Evolutionary conservation across 495 filamentous ascomycete species (phyloP), one percentile per base, ranked within the genome.

Genomic region (Penicillium ucsense): DNA sequence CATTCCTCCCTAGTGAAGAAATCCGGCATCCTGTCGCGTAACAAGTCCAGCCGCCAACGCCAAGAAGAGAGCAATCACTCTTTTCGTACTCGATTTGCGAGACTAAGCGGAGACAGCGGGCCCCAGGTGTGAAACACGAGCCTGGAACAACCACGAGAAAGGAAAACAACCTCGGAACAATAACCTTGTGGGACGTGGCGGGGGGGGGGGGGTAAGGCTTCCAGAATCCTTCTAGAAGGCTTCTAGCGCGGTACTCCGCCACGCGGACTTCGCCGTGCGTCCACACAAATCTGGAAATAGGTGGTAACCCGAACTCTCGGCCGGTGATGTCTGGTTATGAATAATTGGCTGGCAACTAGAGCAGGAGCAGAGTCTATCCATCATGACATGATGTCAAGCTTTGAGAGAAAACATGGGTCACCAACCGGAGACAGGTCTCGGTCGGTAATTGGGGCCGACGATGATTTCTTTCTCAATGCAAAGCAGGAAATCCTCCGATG

Each of bases 161-260:
- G 31, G 40, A 47, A 38, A 8, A 38, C 3, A 48, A 31, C 5
- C 59, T 63, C 57, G 55, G 63, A 60, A 60, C 20, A 20, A 20
- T 20, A 20, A 20, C 20, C 20, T 20, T 20, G 20, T 2, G 20
- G 20, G 20, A 20, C 20, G 20, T 20, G 20, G 20, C 20, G 20
- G 20, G 20, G 20, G 20, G 20, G 20, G 20, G 20, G 20, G 20
- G 20, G 1, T 1, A 20, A 41, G 60, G 46, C 43, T 68, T 68
- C 65, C 34, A 59, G 57, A 62, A 63, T 32, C 31, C 29, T 69
- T 69, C 66, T 60, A 47, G 60, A 67, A 64, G 49, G 38, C 35
- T 67, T 65, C 64, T 66, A 61, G 65, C 44, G 60, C 42, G 27
- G 46, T n/a, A 9, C 4, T 50, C 55, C 36, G 51, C 55, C 48